Evolutionary conservation across 2,329 filamentous ascomycete genomes (phyloP).

Genomic region (Alternaria hordeiaustralica): DNA sequence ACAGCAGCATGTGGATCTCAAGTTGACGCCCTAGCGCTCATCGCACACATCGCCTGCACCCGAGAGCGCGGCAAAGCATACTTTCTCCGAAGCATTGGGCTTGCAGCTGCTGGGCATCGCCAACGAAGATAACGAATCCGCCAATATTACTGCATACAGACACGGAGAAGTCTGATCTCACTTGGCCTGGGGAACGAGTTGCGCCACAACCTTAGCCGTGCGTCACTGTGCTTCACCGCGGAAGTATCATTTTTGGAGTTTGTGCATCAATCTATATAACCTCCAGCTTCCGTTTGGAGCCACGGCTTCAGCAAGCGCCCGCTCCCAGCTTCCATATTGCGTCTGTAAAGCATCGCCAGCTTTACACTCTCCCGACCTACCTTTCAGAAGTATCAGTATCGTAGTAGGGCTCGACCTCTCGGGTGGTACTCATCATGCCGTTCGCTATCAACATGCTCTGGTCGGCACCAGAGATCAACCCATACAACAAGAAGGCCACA

Average conservation of each 20-base stretch:
- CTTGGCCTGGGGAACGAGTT: conserved; percentile 31
- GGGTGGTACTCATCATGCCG: conserved; percentile 34
- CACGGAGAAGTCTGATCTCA: conserved; percentile 30
- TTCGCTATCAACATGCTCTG: conserved; percentile 45
- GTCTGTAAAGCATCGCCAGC: conserved; percentile 9
- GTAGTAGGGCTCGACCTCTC: neutral
- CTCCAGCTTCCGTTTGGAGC: conserved; percentile 19
- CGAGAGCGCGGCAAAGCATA: conserved; percentile 15
- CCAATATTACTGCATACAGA: conserved; percentile 20
- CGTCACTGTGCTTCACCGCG: conserved; percentile 43
- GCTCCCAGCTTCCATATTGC: conserved; percentile 12
- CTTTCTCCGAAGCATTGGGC: conserved; percentile 22
- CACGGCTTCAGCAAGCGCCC: conserved; percentile 23
- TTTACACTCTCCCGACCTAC: conserved; percentile 11
- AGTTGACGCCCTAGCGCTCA: conserved; percentile 25
- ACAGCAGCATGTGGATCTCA: conserved; percentile 7
- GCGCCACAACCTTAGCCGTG: conserved; percentile 30
- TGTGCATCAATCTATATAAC: conserved; percentile 35
- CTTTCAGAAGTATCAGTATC: conserved; percentile 1
- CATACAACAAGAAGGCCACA: conserved; percentile 81
- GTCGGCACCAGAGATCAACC: conserved; percentile 75
- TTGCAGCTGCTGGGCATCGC: conserved; percentile 14
- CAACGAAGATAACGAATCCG: conserved; percentile 38
- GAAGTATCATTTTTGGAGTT: conserved; percentile 35
- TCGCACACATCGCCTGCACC: conserved; percentile 18